phyloP scores from a whole-genome alignment of 306 rosid genomes.

The Morella rubra region DNA sequence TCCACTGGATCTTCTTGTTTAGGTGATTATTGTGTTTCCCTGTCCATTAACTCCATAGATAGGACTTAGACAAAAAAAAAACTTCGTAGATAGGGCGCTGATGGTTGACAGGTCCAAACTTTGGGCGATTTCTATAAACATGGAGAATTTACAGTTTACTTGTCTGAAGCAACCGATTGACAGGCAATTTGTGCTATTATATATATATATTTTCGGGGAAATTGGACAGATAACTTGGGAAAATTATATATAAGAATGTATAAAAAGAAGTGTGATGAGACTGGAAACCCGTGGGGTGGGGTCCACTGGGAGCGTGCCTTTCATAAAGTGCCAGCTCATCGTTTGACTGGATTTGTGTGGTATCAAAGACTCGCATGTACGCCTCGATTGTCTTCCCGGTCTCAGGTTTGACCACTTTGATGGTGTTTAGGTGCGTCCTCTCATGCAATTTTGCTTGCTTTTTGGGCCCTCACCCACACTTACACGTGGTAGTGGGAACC shows the following conservation, averaged over 20 bases:
- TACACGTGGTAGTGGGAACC: conserved; percentile 36
- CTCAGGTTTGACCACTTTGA: conserved; percentile 41
- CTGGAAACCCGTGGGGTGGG: conserved; percentile 39
- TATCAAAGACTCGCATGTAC: conserved; percentile 23
- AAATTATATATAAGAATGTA: not conserved
- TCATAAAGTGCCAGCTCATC: conserved; percentile 34
- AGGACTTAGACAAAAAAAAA: too few relatives aligned
- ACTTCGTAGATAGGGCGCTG: too few relatives aligned
- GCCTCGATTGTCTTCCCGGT: conserved; percentile 25
- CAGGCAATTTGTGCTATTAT: too few relatives aligned
- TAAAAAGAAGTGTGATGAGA: not conserved
- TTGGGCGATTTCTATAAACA: too few relatives aligned
- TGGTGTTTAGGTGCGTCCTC: not conserved
- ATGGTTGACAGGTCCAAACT: too few relatives aligned
- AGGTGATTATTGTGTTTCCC: too few relatives aligned
- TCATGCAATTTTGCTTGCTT: conserved; percentile 27
- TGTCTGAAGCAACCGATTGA: too few relatives aligned
- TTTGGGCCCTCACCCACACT: not conserved
- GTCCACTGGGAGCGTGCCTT: conserved; percentile 33
- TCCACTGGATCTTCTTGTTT: too few relatives aligned
- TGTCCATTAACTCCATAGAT: too few relatives aligned
- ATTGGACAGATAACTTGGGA: not conserved
- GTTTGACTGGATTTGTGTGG: conserved; percentile 30
- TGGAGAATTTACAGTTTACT: too few relatives aligned
- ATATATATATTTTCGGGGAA: not conserved